Conservation (phyloP, 495 filamentous ascomycete species). For the Neurospora sp. region DNA sequence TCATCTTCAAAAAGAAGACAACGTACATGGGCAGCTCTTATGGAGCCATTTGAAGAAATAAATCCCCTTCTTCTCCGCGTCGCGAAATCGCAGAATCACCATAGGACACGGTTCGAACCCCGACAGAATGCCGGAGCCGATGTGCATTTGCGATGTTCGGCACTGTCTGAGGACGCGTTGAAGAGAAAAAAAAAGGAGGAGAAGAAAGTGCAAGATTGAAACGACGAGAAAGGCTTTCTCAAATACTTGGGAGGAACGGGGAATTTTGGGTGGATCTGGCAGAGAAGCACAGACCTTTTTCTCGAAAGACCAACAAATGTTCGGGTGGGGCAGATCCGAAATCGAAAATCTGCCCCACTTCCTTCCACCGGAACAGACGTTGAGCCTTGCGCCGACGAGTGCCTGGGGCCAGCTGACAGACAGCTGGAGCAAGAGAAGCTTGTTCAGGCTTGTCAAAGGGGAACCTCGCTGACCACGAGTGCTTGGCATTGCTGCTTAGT, state of each 20-base stretch:
- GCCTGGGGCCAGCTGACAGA: background rate
- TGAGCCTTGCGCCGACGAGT: background rate
- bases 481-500: conserved; percentile 1
- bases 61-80: conserved; percentile 59
- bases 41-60: conserved; percentile 48
- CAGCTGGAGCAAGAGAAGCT: background rate
- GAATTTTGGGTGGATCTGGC: background rate
- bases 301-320: background rate
- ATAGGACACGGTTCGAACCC: conserved; percentile 49
- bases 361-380: background rate
- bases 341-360: background rate
- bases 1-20: conserved; percentile 11
- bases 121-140: conserved; percentile 59
- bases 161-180: conserved; percentile 85
- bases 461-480: background rate
- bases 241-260: background rate
- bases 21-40: conserved; percentile 86
- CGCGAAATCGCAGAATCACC: conserved; percentile 72
- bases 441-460: background rate
- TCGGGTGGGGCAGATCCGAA: background rate
- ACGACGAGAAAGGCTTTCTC: background rate
- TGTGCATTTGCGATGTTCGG: conserved; percentile 57
- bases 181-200: conserved; percentile 35
- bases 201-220: conserved; percentile 6
- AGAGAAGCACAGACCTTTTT: background rate